phyloP scores from a whole-genome alignment of 2,329 filamentous ascomycete genomes.

The Talaromyces sp. region DNA sequence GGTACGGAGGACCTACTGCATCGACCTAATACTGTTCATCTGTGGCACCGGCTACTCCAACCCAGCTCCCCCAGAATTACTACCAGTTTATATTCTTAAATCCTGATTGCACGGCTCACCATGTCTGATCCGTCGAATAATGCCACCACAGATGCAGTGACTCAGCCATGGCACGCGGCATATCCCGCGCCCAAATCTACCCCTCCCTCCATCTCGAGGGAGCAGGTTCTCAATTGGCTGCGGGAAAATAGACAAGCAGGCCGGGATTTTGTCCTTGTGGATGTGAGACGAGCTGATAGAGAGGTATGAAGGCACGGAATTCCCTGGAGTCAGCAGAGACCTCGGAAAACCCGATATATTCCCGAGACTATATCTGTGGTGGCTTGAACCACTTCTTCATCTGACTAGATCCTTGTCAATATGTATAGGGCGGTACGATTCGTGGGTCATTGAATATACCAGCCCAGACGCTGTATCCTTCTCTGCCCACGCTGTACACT shows the following conservation, averaged over 20 bases:
- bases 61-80: background rate
- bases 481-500: conserved; percentile 39
- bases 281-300: conserved; percentile 51
- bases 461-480: conserved; percentile 44
- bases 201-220: conserved; percentile 32
- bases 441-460: conserved; percentile 55
- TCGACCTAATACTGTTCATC: too few relatives aligned
- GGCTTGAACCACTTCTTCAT: background rate
- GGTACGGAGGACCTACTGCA: too few relatives aligned
- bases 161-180: conserved; percentile 43
- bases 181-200: conserved; percentile 42
- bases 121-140: conserved; percentile 5
- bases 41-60: background rate
- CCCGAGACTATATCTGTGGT: background rate
- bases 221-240: conserved; percentile 43
- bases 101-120: too few relatives aligned
- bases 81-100: background rate
- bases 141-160: background rate
- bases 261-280: conserved; percentile 47
- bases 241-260: conserved; percentile 30
- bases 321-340: background rate
- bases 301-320: conserved; percentile 41
- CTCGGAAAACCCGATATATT: background rate
- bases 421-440: conserved; percentile 60
- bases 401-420: background rate